Base-by-base conservation (phyloP, 192 early-diverging fungal genomes). In the Piromyces finnis region DNA sequence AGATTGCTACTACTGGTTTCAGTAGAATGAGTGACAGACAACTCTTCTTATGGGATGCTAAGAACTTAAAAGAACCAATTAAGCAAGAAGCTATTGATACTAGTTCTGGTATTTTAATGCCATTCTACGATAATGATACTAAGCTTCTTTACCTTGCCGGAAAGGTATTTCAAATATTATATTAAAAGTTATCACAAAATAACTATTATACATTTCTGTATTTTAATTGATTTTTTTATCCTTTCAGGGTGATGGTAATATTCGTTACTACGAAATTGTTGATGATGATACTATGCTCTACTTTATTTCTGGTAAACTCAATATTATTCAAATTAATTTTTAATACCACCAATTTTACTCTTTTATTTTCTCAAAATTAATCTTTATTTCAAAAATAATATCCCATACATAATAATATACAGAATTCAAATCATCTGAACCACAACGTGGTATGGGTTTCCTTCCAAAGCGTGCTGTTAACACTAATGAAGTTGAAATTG, bases 171-270 rank as follows among this genome's bases (percentile, higher is more conserved):
- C 68, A 22, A 78, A n/a, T 16, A 79, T 79, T 26, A 68, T 22
- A 51, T 51, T 14, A 5, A 51, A 5, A 22, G 1, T 51, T 51
- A 51, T 14, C n/a, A n/a, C n/a, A n/a, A n/a, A n/a, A n/a, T n/a
- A n/a, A n/a, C n/a, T n/a, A n/a, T n/a, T n/a, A n/a, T n/a, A n/a
- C n/a, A n/a, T n/a, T n/a, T n/a, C n/a, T n/a, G n/a, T n/a, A n/a
- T n/a, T n/a, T n/a, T n/a, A n/a, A n/a, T n/a, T n/a, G n/a, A n/a
- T n/a, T n/a, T n/a, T n/a, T n/a, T n/a, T n/a, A n/a, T n/a, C n/a
- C n/a, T n/a, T n/a, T n/a, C n/a, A 87, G 83, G 94, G 97, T 82
- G 97, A 99, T 87, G 97, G 96, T 51, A 99, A 96, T 86, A 98
- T 99, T 84, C 93, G 97, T 30, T 98, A 98, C 88, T 99, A 94